Base-by-base conservation (phyloP, 169 alveolate species). In the Plasmodium knowlesi region DNA sequence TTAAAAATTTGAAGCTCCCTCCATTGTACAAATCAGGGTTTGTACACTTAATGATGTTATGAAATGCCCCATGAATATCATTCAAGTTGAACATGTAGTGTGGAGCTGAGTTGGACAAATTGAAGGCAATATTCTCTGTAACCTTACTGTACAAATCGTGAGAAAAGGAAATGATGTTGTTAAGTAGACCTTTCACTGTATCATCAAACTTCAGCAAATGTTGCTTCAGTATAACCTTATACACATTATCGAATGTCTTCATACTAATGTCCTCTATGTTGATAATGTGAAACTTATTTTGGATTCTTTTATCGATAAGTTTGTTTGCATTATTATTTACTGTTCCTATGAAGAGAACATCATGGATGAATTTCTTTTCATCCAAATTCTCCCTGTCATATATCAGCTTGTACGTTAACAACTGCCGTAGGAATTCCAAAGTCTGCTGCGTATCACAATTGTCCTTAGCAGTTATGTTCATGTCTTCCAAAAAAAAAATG, bases 321-420 rank as follows among this genome's bases (percentile, higher is more conserved):
- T 99, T 97, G 46, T 99, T 99, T 16, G 99, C 98, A 73, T 98
- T 98, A 53, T 99, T 99, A 93, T 98, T 98, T 97, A 98, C 97
- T 84, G 99, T 98, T 57, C 98, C 99, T 81, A 98, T 96, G 96
- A 97, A 98, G 72, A 97, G 97, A n/a, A 98, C 96, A 96, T 98
- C 99, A 54, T 96, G 98, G 67, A 98, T 95, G 79, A 96, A 97
- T 92, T 98, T 98, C 94, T 98, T 97, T 92, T 98, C 99, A 92
- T 98, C 99, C 73, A 98, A 95, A 85, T 97, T 97, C 80, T 97
- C 98, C 96, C 99, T 96, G 88, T 98, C 98, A 79, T 95, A 98
- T 70, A 97, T 95, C 84, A 95, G 92, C 71, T 96, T 96, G 85
- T 97, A 98, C 85, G 98, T 98, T 84, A 97, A 96, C n/a, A 97